phyloP scores from a whole-genome alignment of 228 moss, liverwort and hornwort genomes.

The Sphagnum fallax region DNA sequence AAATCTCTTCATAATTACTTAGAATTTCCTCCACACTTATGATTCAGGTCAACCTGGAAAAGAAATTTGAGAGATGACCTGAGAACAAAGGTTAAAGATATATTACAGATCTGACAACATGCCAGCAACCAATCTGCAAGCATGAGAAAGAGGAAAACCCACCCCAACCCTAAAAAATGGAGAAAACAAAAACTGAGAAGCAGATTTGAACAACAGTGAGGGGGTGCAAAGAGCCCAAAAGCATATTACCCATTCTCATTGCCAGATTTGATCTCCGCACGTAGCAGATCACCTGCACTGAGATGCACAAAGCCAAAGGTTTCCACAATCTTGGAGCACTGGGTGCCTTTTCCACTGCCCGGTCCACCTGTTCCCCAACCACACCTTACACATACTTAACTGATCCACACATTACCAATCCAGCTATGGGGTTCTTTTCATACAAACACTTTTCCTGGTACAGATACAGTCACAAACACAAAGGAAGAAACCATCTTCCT shows the following conservation, averaged over 20 bases:
- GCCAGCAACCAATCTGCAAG: no score
- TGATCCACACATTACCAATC: not conserved
- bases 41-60: no score
- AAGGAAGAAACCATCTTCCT: not conserved
- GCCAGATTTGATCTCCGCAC: slow-evolving; percentile 92
- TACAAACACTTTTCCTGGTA: not conserved
- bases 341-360: slow-evolving; percentile 98
- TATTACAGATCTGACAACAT: no score
- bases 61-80: no score
- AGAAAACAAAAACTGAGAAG: no score
- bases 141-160: no score
- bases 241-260: slow-evolving; percentile 70
- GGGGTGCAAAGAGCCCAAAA: not conserved
- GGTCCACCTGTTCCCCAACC: slow-evolving; percentile 67
- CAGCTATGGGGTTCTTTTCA: not conserved
- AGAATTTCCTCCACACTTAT: no score
- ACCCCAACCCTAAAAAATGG: no score
- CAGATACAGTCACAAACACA: slow-evolving; percentile 7
- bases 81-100: no score
- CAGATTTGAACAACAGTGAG: not conserved
- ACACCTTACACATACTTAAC: not conserved
- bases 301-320: slow-evolving; percentile 93
- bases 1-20: no score
- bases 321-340: slow-evolving; percentile 94
- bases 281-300: slow-evolving; percentile 94